Evolutionary conservation across 305 asterid genomes (phyloP), one percentile per base, ranked within the genome.

Genomic region (Petunia hybrid): DNA sequence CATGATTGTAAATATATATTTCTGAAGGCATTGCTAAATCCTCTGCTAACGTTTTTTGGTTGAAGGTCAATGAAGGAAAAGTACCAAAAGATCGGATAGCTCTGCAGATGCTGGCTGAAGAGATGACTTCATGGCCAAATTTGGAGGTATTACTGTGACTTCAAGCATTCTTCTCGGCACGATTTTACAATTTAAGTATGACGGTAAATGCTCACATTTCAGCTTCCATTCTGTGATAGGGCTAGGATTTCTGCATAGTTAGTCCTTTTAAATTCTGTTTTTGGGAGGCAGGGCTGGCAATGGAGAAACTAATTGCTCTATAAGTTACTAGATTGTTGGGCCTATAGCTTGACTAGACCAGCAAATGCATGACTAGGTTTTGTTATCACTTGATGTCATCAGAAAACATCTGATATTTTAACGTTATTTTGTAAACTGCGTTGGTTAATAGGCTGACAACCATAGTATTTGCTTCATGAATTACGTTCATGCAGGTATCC

Each of bases 111-210:
- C 92, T 95, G 14, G 98, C 98, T 13, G 98, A 94, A 86, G 98
- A 95, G 84, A 89, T 95, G 94, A 84, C 71, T 82, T 87, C 92
- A 80, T 95, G 99, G 99, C 99, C 98, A 39, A 90, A 95, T 84
- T 85, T 95, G 82, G 98, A 95, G 97, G 99, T 94, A 85, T 63
- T 66, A 74, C 55, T 63, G 81, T 80, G 70, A 73, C 62, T 38
- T 46, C 56, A 73, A 76, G 66, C 75, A 45, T 69, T 51, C 46
- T 13, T 74, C 48, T 38, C 22, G 7, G 4, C 78, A 36, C 35
- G 46, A 48, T 51, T 53, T 48, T 51, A 13, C 78, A 13, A 36
- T 73, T 22, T 73, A 73, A 53, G 45, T 46, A 36, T 38, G 38
- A 74, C 4, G n/a, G 43, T 35, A 35, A 48, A 71, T 12, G 77